A percentile compares a stretch with the other conserved stretches of the same genome.
phyloP scores from a whole-genome alignment of 768 basidiomycete genomes.

The Neoboletus subvelutipes region DNA sequence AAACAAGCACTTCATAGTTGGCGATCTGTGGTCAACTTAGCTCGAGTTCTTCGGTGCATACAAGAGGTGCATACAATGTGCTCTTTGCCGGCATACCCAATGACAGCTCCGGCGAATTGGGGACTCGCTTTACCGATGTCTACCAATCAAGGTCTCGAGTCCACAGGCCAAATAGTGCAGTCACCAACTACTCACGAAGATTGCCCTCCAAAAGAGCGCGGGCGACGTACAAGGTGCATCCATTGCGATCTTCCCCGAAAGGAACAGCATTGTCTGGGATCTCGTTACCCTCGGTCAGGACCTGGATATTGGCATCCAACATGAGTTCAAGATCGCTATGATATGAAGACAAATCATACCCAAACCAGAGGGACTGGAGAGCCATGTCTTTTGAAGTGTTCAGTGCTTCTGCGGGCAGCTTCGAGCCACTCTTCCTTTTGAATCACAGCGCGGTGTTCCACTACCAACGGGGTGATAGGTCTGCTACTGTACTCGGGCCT shows the following conservation, averaged over 20 bases:
- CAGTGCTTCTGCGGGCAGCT: slow-evolving; percentile 30
- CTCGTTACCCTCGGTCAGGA: slow-evolving; percentile 29
- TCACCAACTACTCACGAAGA: slow-evolving; percentile 25
- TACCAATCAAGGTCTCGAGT: slow-evolving; percentile 7
- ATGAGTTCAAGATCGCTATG: not conserved
- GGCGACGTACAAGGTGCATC: slow-evolving; percentile 28
- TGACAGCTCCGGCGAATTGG: slow-evolving; percentile 33
- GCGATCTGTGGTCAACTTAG: slow-evolving; percentile 23
- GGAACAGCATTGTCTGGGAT: slow-evolving; percentile 36
- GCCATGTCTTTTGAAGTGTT: slow-evolving; percentile 29
- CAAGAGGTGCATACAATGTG: slow-evolving; percentile 24
- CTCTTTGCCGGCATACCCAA: slow-evolving; percentile 36
- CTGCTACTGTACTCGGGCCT: slow-evolving; percentile 23
- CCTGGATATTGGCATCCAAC: slow-evolving; percentile 7
- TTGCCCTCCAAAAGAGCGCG: slow-evolving; percentile 33
- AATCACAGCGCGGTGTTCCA: slow-evolving; percentile 15
- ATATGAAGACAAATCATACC: slow-evolving; percentile 14
- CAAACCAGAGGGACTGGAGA: slow-evolving; percentile 34
- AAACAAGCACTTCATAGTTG: slow-evolving; percentile 37
- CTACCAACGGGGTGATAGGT: slow-evolving; percentile 13
- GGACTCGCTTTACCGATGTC: slow-evolving; percentile 38
- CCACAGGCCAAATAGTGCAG: not conserved
- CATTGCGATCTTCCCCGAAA: slow-evolving; percentile 34
- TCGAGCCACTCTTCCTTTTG: slow-evolving; percentile 33
- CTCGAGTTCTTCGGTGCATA: not conserved